Evolutionary conservation across 202 grass and related monocot species (phyloP).

Genomic region (Bolboschoenoplectus hybrid): DNA sequence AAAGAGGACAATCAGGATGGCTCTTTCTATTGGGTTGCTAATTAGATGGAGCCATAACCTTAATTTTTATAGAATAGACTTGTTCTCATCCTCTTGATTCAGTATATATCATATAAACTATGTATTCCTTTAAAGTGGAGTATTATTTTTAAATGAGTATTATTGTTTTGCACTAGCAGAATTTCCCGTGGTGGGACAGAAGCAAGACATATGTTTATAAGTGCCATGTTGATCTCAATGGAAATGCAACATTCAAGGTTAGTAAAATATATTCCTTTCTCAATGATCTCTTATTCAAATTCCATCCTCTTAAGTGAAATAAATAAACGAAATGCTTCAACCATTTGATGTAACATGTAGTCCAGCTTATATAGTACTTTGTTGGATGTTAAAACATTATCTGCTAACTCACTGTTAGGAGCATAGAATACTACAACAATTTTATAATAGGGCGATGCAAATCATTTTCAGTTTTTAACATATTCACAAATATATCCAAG

Average conservation of each 20-base stretch:
- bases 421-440: background rate
- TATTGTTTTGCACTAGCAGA: slow-evolving; percentile 41
- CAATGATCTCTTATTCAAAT: background rate
- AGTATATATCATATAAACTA: background rate
- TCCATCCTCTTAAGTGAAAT: background rate
- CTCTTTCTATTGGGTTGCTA: background rate
- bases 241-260: slow-evolving; percentile 56
- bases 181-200: slow-evolving; percentile 58
- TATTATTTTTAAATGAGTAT: background rate
- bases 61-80: background rate
- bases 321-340: background rate
- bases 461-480: background rate
- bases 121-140: background rate
- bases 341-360: background rate
- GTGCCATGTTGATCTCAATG: slow-evolving; percentile 58
- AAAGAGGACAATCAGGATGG: background rate
- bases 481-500: background rate
- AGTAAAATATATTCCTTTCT: background rate
- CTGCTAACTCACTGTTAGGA: background rate
- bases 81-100: background rate
- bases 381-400: background rate
- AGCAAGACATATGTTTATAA: slow-evolving; percentile 57
- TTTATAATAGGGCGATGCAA: background rate
- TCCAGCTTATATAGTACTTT: background rate
- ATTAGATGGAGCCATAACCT: background rate